These are phyloP conservation scores for Pseudogymnoascus pannorum DNA, from an alignment of 2,329 filamentous ascomycete species.

Conservation along the genomic window DNA sequence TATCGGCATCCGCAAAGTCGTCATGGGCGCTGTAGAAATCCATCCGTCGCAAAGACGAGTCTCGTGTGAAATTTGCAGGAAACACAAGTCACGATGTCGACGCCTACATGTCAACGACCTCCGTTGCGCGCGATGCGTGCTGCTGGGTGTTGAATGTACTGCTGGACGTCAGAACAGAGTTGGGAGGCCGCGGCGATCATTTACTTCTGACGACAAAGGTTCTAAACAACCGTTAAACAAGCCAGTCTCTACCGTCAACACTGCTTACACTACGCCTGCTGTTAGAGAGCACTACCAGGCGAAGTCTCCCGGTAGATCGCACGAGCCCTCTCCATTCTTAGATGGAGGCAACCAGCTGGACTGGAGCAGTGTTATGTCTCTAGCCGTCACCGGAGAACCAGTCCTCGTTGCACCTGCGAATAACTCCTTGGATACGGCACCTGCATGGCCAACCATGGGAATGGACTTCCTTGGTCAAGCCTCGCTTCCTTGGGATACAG, in stretches of 20 bases:
- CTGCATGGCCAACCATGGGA: background rate
- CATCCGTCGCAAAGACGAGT: background rate
- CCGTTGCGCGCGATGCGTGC: background rate
- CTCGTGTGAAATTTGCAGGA: slow-evolving; percentile 1
- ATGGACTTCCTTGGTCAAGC: background rate
- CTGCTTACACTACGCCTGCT: background rate
- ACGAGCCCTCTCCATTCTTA: background rate
- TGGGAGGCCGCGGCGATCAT: background rate
- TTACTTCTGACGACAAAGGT: background rate
- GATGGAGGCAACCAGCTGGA: background rate
- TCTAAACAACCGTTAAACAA: background rate
- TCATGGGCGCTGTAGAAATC: background rate
- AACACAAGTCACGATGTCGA: background rate
- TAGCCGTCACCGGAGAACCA: background rate
- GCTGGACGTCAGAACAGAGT: background rate
- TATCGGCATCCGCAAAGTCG: background rate
- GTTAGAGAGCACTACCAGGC: background rate
- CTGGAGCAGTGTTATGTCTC: background rate
- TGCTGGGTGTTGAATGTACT: slow-evolving; percentile 1
- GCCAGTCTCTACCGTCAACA: background rate
- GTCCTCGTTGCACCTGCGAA: background rate
- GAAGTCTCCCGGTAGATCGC: background rate
- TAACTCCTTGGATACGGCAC: background rate
- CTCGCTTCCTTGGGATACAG: background rate
- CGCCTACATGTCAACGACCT: background rate